A percentile compares a stretch with the other conserved stretches of the same genome.
These are phyloP conservation scores for Penicillium sp. DNA, from an alignment of 2,329 filamentous ascomycete species.

Conservation along the genomic window DNA sequence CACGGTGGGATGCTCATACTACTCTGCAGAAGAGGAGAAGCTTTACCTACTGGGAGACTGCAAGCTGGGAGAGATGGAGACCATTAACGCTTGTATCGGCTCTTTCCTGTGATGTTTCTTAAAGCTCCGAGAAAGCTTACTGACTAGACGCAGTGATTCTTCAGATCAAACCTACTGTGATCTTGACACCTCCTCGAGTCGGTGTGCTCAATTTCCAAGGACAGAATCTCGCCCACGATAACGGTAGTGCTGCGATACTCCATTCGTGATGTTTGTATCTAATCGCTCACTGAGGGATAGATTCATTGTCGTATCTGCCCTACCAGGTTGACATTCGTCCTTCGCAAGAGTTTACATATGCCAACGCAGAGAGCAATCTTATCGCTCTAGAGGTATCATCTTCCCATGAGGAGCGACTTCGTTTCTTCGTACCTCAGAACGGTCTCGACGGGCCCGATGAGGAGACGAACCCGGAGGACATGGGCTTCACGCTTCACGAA, in stretches of 20 bases:
- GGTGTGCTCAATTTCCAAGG: conserved; percentile 42
- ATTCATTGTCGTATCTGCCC: conserved; percentile 53
- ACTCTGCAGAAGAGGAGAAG: conserved; percentile 65
- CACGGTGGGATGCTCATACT: conserved; percentile 81
- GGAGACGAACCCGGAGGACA: conserved; percentile 37
- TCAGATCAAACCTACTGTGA: conserved; percentile 60
- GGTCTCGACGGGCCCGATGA: conserved; percentile 44
- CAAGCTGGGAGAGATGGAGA: conserved; percentile 63
- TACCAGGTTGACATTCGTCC: conserved; percentile 67
- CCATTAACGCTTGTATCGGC: conserved; percentile 58
- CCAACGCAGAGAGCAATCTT: conserved; percentile 65
- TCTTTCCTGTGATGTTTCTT: not conserved
- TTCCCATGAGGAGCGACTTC: conserved; percentile 48
- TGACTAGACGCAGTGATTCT: conserved; percentile 52
- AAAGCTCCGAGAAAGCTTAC: conserved; percentile 1
- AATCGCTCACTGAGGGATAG: conserved; percentile 24
- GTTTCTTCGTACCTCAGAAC: conserved; percentile 63
- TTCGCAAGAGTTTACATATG: conserved; percentile 69
- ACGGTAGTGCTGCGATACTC: conserved; percentile 12
- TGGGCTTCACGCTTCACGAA: conserved; percentile 55
- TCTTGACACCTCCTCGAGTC: conserved; percentile 57
- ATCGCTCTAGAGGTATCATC: conserved; percentile 56
- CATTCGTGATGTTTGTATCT: not conserved
- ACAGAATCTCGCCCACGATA: conserved; percentile 45
- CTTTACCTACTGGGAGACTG: conserved; percentile 77